A percentile compares a stretch with the other conserved stretches of the same genome.
Conservation (phyloP, 805 yeast species). For the Candida silvicultrix region DNA sequence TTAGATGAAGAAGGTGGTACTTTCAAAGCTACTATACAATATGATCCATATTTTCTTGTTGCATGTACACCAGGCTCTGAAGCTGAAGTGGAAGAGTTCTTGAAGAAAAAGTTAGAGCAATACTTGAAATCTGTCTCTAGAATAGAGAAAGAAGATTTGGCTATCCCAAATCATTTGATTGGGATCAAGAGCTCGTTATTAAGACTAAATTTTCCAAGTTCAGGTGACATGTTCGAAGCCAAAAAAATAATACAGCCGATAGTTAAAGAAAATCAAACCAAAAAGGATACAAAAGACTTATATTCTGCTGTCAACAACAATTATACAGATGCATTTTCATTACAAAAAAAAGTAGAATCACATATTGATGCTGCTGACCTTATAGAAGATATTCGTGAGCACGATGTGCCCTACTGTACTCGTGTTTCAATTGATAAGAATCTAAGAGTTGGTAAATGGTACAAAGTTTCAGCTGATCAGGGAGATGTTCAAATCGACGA, state of each 20-base stretch:
- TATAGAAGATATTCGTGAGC: slow-evolving; percentile 81
- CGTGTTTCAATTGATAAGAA: slow-evolving; percentile 90
- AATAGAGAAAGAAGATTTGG: slow-evolving; percentile 70
- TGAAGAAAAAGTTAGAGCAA: slow-evolving; percentile 61
- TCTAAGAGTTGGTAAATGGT: slow-evolving; percentile 95
- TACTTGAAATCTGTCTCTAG: slow-evolving; percentile 50
- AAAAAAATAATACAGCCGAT: slow-evolving; percentile 66
- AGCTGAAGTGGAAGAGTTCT: slow-evolving; percentile 77
- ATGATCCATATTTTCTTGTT: slow-evolving; percentile 82
- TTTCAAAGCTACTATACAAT: slow-evolving; percentile 78
- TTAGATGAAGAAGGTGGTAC: slow-evolving; percentile 95
- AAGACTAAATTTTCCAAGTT: slow-evolving; percentile 67
- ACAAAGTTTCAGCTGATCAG: slow-evolving; percentile 61
- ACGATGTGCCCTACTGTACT: slow-evolving; percentile 95
- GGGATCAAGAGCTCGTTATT: slow-evolving; percentile 66
- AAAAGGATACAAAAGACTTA: slow-evolving; percentile 57
- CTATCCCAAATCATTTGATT: slow-evolving; percentile 77
- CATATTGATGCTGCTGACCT: slow-evolving; percentile 51
- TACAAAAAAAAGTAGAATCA: slow-evolving; percentile 13
- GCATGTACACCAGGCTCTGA: slow-evolving; percentile 50
- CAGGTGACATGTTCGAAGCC: slow-evolving; percentile 68
- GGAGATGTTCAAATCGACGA: slow-evolving; percentile 50
- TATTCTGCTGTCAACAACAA: slow-evolving; percentile 46
- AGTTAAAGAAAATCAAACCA: slow-evolving; percentile 57
- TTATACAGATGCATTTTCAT: slow-evolving; percentile 17